Conservation (phyloP, 257 asterid species). For the Mitragyna speciosa region DNA sequence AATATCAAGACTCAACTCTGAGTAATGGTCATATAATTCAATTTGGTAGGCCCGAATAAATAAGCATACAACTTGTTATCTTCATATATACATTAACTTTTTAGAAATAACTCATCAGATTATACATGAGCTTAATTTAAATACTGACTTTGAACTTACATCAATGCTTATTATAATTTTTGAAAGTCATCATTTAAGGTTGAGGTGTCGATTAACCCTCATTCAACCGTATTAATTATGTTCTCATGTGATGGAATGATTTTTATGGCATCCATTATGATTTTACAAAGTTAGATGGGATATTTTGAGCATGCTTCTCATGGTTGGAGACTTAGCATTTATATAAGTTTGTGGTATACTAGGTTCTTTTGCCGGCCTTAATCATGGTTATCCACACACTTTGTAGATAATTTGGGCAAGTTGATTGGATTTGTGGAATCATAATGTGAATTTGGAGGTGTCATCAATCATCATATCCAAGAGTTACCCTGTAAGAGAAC, state of each 20-base stretch:
- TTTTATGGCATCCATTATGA: background rate
- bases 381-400: conserved; percentile 22
- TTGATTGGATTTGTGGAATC: conserved; percentile 22
- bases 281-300: background rate
- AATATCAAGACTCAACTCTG: no score
- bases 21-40: background rate
- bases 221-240: background rate
- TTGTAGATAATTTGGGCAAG: conserved; percentile 12
- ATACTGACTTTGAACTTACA: background rate
- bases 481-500: conserved; percentile 6
- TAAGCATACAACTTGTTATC: background rate
- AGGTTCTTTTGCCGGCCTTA: conserved; percentile 25
- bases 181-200: background rate
- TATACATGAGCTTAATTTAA: background rate
- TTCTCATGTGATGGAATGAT: background rate
- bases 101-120: background rate
- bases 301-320: background rate
- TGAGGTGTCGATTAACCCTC: background rate
- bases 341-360: conserved; percentile 29
- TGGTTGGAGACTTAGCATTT: background rate
- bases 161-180: background rate
- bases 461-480: conserved; percentile 24
- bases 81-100: background rate
- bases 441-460: conserved; percentile 10
- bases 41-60: background rate